A percentile compares a stretch with the other conserved stretches of the same genome.
Evolutionary conservation across 2,329 filamentous ascomycete genomes (phyloP).

Genomic region (Macrophomina pseudophaseolina): DNA sequence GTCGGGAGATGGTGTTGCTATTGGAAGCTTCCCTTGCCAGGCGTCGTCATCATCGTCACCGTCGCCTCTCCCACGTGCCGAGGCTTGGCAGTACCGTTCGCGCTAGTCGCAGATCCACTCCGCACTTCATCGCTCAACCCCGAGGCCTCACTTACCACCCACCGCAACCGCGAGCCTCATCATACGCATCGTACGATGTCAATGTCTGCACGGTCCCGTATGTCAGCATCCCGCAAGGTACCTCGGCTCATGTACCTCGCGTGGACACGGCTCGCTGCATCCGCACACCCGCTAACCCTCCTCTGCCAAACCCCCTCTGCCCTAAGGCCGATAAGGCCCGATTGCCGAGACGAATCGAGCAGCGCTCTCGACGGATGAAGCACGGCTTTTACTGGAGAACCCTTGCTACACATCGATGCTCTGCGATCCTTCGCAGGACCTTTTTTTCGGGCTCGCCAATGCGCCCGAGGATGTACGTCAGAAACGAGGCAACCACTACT

Average conservation of each 20-base stretch:
- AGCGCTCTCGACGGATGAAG: background rate
- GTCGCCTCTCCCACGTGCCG: background rate
- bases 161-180: background rate
- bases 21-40: conserved; percentile 3
- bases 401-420: background rate
- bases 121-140: background rate
- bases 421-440: background rate
- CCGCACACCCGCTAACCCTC: background rate
- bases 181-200: background rate
- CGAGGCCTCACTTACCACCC: background rate
- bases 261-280: background rate
- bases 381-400: conserved; percentile 1
- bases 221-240: background rate
- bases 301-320: background rate
- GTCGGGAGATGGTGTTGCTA: background rate
- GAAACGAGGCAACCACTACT: conserved; percentile 8
- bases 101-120: conserved; percentile 11
- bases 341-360: background rate
- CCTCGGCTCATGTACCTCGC: background rate
- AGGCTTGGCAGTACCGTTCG: background rate
- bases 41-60: conserved; percentile 1
- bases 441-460: background rate
- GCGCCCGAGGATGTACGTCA: background rate
- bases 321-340: background rate
- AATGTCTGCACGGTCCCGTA: background rate